Evolutionary conservation across 139 green algal species (phyloP).

Genomic region (Closterium sp.): DNA sequence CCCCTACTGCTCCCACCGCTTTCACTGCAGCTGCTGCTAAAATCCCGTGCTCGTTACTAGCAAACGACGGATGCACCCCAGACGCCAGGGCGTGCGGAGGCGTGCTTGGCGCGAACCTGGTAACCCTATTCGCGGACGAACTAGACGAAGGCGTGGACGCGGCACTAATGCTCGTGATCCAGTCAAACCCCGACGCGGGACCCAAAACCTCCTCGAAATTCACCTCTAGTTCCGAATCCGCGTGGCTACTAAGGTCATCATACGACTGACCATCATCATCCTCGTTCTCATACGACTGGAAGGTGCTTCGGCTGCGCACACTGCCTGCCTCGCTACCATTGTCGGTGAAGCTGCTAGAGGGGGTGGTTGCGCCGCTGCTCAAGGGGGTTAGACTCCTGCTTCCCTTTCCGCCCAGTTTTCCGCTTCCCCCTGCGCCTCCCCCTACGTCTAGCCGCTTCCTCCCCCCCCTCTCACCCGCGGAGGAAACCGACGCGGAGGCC

Average conservation of each 20-base stretch:
- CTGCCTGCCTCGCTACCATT: not conserved
- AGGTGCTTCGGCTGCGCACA: not conserved
- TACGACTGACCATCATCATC: no score
- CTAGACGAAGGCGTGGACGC: not conserved
- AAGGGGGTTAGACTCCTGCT: not conserved
- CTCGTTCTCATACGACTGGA: not conserved
- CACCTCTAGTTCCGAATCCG: not conserved
- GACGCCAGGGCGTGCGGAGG: not conserved
- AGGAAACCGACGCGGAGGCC: not conserved
- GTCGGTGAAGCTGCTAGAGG: not conserved
- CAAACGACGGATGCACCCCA: not conserved
- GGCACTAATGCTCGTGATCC: not conserved
- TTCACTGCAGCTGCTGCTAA: not conserved
- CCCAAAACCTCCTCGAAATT: not conserved
- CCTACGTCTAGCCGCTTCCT: not conserved
- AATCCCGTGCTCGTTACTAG: not conserved
- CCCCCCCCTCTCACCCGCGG: not conserved
- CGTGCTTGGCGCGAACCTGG: not conserved
- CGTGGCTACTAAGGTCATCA: not conserved
- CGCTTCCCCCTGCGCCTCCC: not conserved
- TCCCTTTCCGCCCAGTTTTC: not conserved
- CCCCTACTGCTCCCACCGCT: not conserved
- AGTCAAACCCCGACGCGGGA: not conserved
- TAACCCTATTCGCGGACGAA: not conserved
- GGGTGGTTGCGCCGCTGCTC: not conserved